These are phyloP conservation scores for Omphalea diandra DNA, from an alignment of 441 rosid species.

Conservation along the genomic window DNA sequence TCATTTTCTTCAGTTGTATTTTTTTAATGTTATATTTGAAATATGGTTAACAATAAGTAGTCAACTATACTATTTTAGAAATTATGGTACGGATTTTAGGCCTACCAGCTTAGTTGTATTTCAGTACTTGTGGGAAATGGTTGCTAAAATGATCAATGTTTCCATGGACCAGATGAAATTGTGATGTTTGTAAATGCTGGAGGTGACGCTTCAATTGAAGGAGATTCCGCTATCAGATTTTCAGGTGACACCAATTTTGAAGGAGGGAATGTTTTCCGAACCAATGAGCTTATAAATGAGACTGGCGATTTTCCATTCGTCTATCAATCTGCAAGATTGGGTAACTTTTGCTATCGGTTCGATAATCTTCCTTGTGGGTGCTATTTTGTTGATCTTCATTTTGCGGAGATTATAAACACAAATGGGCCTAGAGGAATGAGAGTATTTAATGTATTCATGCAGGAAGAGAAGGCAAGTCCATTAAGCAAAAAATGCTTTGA, in stretches of 20 bases:
- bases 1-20: not conserved
- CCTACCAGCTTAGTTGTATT: not conserved
- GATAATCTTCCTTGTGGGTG: constrained; percentile 51
- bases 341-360: constrained; percentile 63
- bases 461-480: constrained; percentile 75
- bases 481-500: not conserved
- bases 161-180: constrained; percentile 49
- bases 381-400: constrained; percentile 75
- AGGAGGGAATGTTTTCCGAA: constrained; percentile 71
- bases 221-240: constrained; percentile 43
- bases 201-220: constrained; percentile 43
- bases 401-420: constrained; percentile 76
- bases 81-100: not conserved
- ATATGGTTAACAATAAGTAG: too few relatives aligned
- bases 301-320: constrained; percentile 74
- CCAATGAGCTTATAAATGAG: constrained; percentile 63
- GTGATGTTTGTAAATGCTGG: constrained; percentile 81
- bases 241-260: constrained; percentile 49
- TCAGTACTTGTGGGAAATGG: not conserved
- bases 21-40: not conserved
- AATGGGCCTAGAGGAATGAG: constrained; percentile 85
- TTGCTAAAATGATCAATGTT: not conserved
- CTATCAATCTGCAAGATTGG: constrained; percentile 73
- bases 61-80: not conserved
- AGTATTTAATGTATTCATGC: constrained; percentile 77